phyloP scores from a whole-genome alignment of 1,139 yeast genomes.

The Candida buenavistaensis region DNA sequence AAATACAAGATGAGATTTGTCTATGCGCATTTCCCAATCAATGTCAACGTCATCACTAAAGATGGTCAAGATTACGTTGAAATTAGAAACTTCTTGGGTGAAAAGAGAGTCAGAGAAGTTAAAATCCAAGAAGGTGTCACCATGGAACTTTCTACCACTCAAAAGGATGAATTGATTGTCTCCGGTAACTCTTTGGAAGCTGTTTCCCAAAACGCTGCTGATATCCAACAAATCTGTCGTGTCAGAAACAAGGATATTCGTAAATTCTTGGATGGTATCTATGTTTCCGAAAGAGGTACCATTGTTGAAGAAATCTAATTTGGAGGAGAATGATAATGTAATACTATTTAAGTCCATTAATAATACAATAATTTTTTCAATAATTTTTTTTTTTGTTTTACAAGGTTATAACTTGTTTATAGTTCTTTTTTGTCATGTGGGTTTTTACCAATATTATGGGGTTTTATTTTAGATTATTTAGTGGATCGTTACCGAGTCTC shows the following conservation, averaged over 20 bases:
- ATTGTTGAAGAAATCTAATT: constrained; percentile 64
- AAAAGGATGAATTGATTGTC: constrained; percentile 92
- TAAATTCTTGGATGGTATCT: constrained; percentile 99
- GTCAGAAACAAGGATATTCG: constrained; percentile 99
- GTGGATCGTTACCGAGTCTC: constrained; percentile 56
- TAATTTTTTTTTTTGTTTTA: constrained; percentile 20
- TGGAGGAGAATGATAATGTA: constrained; percentile 1
- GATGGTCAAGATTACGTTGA: constrained; percentile 80
- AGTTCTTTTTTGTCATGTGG: constrained; percentile 6
- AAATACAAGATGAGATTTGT: constrained; percentile 99
- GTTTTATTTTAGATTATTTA: constrained; percentile 24
- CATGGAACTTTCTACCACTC: constrained; percentile 75
- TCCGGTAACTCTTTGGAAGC: constrained; percentile 97
- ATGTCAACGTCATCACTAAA: constrained; percentile 81
- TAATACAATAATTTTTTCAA: constrained; percentile 10
- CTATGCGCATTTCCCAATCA: constrained; percentile 99
- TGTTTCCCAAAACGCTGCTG: constrained; percentile 98
- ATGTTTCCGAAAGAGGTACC: constrained; percentile 95
- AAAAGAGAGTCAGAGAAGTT: constrained; percentile 90
- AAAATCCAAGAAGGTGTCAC: constrained; percentile 87
- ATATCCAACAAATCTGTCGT: constrained; percentile 96
- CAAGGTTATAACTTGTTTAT: constrained; percentile 5
- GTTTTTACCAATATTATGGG: constrained; percentile 14
- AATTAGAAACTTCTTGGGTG: constrained; percentile 99
- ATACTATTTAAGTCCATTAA: constrained; percentile 5